A percentile compares a stretch with the other conserved stretches of the same genome.
Conservation (phyloP, 495 filamentous ascomycete genomes). For the Annulohypoxylon moriforme region DNA sequence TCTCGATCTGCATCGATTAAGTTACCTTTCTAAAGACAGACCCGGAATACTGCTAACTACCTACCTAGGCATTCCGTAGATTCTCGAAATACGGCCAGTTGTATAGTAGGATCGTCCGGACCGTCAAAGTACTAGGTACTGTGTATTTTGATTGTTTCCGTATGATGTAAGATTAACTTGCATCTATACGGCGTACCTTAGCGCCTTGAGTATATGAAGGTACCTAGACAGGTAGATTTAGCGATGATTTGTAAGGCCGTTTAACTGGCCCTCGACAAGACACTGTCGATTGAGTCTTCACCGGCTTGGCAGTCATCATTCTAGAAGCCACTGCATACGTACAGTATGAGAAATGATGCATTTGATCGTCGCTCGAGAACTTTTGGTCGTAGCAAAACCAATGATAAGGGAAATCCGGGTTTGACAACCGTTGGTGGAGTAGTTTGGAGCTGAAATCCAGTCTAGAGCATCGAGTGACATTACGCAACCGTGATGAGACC, state of each 20-base stretch:
- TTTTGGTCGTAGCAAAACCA: conserved; percentile 8
- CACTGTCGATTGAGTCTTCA: background rate
- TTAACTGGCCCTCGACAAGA: background rate
- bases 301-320: background rate
- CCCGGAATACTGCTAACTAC: background rate
- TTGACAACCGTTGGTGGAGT: background rate
- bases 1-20: background rate
- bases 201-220: background rate
- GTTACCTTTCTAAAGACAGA: background rate
- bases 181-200: background rate
- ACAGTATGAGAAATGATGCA: background rate
- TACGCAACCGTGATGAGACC: background rate
- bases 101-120: background rate
- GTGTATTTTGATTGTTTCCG: background rate
- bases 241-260: background rate
- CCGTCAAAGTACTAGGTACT: conserved; percentile 1
- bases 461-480: conserved; percentile 23
- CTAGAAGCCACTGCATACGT: conserved; percentile 3
- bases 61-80: background rate
- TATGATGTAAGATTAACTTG: conserved; percentile 23
- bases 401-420: background rate
- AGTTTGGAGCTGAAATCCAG: conserved; percentile 8
- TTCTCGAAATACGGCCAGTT: background rate
- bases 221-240: background rate
- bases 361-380: background rate